Conservation (phyloP, 306 rosid genomes). For the Urtica urens region DNA sequence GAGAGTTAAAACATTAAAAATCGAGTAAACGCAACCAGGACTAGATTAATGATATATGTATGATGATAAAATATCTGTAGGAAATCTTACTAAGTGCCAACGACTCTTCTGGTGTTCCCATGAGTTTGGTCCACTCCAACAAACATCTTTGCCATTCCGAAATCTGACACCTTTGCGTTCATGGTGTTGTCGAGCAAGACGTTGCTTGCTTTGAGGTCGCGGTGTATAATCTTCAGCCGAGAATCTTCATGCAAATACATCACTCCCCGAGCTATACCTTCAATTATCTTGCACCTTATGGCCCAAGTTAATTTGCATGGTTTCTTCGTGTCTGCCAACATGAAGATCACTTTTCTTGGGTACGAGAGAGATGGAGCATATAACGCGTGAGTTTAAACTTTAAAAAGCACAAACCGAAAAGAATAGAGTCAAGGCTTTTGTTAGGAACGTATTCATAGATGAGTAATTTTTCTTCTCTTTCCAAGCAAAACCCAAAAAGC, state of each 20-base stretch:
- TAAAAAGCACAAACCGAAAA: slow-evolving; percentile 17
- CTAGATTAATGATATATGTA: too few relatives aligned
- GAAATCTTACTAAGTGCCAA: slow-evolving; percentile 7
- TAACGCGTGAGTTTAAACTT: neutral
- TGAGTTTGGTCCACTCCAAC: slow-evolving; percentile 5
- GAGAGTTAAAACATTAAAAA: neutral
- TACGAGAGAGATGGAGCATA: too few relatives aligned
- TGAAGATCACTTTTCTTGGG: too few relatives aligned
- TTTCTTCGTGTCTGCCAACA: slow-evolving; percentile 2
- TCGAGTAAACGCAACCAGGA: too few relatives aligned
- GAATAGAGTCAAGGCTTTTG: slow-evolving; percentile 26
- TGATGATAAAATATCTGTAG: neutral
- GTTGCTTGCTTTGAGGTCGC: slow-evolving; percentile 28
- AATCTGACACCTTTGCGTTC: slow-evolving; percentile 29
- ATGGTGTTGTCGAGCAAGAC: slow-evolving; percentile 19
- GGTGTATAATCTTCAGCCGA: slow-evolving; percentile 24
- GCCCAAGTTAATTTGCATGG: slow-evolving; percentile 17
- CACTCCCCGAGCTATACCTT: slow-evolving; percentile 20
- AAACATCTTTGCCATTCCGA: slow-evolving; percentile 14
- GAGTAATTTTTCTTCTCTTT: slow-evolving; percentile 8
- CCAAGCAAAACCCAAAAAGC: slow-evolving; percentile 9
- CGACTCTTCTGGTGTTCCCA: slow-evolving; percentile 6
- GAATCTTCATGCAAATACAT: slow-evolving; percentile 29
- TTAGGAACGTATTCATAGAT: slow-evolving; percentile 20
- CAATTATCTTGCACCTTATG: slow-evolving; percentile 19